Conservation (phyloP, 176 grass and related monocot species). For the Hordeum vulgare region MorexV3_pseudomolecules_assembly NC_058520.1:403188950-403189449, state of each 20-base stretch:
- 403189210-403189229: constrained; percentile 24
- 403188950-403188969: too few species aligned
- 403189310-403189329: constrained; percentile 1
- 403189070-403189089: background rate
- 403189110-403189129: background rate
- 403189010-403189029: background rate
- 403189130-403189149: background rate
- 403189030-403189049: background rate
- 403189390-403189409: background rate
- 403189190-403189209: constrained; percentile 22
- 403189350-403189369: constrained; percentile 14
- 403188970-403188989: background rate
- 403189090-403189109: background rate
- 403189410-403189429: constrained; percentile 8
- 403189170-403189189: background rate
- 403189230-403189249: background rate
- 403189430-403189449: background rate
- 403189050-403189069: background rate
- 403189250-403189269: constrained; percentile 21
- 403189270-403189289: constrained; percentile 16
- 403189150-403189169: background rate
- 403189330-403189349: background rate
- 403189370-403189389: background rate
- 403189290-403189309: constrained; percentile 13
- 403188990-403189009: background rate